These are phyloP conservation scores for Termitomyces sp. DNA, from an alignment of 768 basidiomycete genomes.

Conservation along the genomic window DNA sequence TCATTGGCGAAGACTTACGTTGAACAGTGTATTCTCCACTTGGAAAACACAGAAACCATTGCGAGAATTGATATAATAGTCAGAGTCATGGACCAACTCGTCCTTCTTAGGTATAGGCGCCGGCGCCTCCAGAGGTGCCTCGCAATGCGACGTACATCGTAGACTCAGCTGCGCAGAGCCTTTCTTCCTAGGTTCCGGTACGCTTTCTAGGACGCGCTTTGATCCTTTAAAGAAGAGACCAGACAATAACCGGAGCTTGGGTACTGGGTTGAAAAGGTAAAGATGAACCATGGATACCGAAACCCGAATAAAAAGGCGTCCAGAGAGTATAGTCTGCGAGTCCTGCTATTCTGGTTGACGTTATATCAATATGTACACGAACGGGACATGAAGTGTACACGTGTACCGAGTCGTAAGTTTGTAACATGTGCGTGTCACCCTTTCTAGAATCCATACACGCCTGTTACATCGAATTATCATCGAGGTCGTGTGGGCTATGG, in stretches of 20 bases:
- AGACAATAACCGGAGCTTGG: slow-evolving; percentile 32
- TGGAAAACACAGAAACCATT: slow-evolving; percentile 59
- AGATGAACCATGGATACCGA: slow-evolving; percentile 32
- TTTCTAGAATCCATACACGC: slow-evolving; percentile 10
- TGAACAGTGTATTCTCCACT: slow-evolving; percentile 61
- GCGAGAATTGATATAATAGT: slow-evolving; percentile 30
- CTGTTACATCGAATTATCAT: background rate
- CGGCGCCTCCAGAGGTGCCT: slow-evolving; percentile 5
- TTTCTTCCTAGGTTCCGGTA: slow-evolving; percentile 8
- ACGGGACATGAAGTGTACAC: slow-evolving; percentile 36
- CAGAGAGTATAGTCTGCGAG: slow-evolving; percentile 13
- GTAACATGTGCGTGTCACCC: slow-evolving; percentile 3
- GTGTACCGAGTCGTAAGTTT: slow-evolving; percentile 21
- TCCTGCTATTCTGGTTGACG: slow-evolving; percentile 3
- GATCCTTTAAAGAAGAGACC: slow-evolving; percentile 27
- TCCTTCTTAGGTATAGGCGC: background rate
- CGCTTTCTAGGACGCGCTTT: slow-evolving; percentile 23
- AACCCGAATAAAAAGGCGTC: slow-evolving; percentile 5
- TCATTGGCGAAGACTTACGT: slow-evolving; percentile 34
- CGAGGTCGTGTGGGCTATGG: background rate
- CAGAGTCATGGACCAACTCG: slow-evolving; percentile 25
- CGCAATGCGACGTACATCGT: slow-evolving; percentile 8
- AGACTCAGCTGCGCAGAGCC: slow-evolving; percentile 14
- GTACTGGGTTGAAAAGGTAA: slow-evolving; percentile 32
- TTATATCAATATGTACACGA: slow-evolving; percentile 22